phyloP scores from a whole-genome alignment of 495 filamentous ascomycete genomes.

The Annulohypoxylon moriforme region DNA sequence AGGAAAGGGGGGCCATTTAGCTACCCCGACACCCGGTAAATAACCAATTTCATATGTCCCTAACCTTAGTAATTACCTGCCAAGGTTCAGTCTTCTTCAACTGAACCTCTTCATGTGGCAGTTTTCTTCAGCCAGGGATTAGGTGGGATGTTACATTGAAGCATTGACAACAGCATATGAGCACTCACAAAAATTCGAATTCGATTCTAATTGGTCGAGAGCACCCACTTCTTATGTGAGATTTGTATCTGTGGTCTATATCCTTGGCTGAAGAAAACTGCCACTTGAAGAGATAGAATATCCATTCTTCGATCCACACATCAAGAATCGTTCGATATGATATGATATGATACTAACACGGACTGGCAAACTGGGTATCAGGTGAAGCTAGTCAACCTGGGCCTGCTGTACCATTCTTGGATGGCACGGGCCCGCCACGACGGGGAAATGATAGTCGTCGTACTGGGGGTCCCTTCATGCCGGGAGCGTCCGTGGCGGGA shows the following conservation, averaged over 20 bases:
- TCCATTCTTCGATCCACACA: constrained; percentile 9
- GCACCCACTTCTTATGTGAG: neutral
- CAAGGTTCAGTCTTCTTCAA: neutral
- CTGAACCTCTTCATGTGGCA: neutral
- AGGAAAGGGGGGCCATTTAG: neutral
- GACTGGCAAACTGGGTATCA: neutral
- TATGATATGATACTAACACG: constrained; percentile 3
- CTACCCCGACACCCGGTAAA: neutral
- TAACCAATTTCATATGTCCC: neutral
- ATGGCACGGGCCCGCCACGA: neutral
- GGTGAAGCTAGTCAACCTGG: neutral
- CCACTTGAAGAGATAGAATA: constrained; percentile 1
- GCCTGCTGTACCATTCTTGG: neutral
- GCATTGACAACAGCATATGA: neutral
- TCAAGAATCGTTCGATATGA: constrained; percentile 7
- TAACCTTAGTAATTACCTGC: neutral
- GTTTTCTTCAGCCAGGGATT: neutral
- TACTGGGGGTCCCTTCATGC: neutral
- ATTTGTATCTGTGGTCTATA: neutral
- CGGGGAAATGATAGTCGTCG: neutral
- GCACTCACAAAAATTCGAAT: neutral
- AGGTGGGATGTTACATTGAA: neutral
- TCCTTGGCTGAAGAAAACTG: constrained; percentile 4
- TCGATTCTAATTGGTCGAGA: neutral
- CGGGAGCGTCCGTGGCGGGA: neutral